These are phyloP conservation scores for Cordyceps pruinosa DNA, from an alignment of 2,329 filamentous ascomycete species.

Conservation along the genomic window DNA sequence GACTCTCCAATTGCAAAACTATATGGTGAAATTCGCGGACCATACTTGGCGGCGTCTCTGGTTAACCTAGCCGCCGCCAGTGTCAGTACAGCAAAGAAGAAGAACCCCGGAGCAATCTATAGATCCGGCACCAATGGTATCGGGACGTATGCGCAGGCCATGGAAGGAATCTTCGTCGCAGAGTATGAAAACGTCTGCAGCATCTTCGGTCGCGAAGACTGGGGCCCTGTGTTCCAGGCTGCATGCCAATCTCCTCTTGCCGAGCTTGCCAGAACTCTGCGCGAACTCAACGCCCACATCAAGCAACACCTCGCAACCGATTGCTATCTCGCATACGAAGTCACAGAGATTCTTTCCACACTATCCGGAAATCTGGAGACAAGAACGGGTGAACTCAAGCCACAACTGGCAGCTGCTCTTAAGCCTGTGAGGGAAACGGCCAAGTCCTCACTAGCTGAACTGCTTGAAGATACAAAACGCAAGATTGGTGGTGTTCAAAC, in stretches of 20 bases:
- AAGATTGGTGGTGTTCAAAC: slow-evolving; percentile 58
- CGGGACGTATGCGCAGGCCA: slow-evolving; percentile 75
- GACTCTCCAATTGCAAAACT: slow-evolving; percentile 71
- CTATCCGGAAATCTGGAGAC: slow-evolving; percentile 74
- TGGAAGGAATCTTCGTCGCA: slow-evolving; percentile 79
- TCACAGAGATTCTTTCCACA: slow-evolving; percentile 80
- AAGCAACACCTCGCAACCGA: slow-evolving; percentile 80
- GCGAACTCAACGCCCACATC: slow-evolving; percentile 85
- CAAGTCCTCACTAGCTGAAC: slow-evolving; percentile 73
- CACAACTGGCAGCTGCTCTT: slow-evolving; percentile 72
- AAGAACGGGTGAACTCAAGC: slow-evolving; percentile 79
- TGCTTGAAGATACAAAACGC: slow-evolving; percentile 76
- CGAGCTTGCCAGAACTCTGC: slow-evolving; percentile 77
- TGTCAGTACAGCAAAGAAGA: slow-evolving; percentile 74
- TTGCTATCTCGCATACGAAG: slow-evolving; percentile 91
- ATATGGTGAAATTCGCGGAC: slow-evolving; percentile 78
- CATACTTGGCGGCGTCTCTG: slow-evolving; percentile 75
- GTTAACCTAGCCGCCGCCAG: slow-evolving; percentile 84
- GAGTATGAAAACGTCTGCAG: slow-evolving; percentile 88
- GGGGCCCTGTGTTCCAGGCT: slow-evolving; percentile 68
- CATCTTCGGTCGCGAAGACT: slow-evolving; percentile 81
- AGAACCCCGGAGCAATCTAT: slow-evolving; percentile 76
- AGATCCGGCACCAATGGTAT: slow-evolving; percentile 86
- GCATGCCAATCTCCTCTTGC: slow-evolving; percentile 72
- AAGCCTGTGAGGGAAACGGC: slow-evolving; percentile 89